These are phyloP conservation scores for Hymenoscyphus repandus DNA, from an alignment of 2,329 filamentous ascomycete genomes.

Conservation along the genomic window DNA sequence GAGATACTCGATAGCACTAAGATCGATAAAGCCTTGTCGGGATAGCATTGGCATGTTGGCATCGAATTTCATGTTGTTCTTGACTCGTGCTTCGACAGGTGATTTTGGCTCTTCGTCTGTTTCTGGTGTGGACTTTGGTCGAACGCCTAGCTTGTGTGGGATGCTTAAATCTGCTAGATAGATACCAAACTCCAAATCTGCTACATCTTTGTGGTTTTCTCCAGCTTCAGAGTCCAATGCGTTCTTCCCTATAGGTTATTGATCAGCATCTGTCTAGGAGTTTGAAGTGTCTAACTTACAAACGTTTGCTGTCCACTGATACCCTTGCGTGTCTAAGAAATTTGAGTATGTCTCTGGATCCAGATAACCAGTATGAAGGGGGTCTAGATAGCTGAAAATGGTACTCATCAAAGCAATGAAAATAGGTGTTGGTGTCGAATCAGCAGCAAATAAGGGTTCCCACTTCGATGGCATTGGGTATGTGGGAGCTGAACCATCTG, in stretches of 20 bases:
- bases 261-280: not conserved
- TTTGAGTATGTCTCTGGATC: constrained; percentile 21
- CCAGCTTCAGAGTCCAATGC: constrained; percentile 11
- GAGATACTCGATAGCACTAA: constrained; percentile 16
- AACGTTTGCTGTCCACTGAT: constrained; percentile 14
- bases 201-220: constrained; percentile 18
- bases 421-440: constrained; percentile 16
- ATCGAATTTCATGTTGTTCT: constrained; percentile 16
- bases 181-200: constrained; percentile 22
- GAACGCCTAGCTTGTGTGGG: constrained; percentile 16
- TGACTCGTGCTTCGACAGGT: constrained; percentile 10
- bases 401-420: constrained; percentile 24
- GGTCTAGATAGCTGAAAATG: constrained; percentile 23
- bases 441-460: constrained; percentile 20
- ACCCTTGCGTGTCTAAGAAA: constrained; percentile 22
- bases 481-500: constrained; percentile 10
- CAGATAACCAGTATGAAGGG: constrained; percentile 18
- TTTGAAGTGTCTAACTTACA: constrained; percentile 14
- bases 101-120: constrained; percentile 3
- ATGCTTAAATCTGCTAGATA: constrained; percentile 19
- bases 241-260: constrained; percentile 17
- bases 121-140: constrained; percentile 1
- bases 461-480: constrained; percentile 19
- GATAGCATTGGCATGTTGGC: constrained; percentile 42
- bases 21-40: constrained; percentile 57